phyloP scores from a whole-genome alignment of 1,284 basidiomycete species.

The Ustilago shanxiensis region DNA sequence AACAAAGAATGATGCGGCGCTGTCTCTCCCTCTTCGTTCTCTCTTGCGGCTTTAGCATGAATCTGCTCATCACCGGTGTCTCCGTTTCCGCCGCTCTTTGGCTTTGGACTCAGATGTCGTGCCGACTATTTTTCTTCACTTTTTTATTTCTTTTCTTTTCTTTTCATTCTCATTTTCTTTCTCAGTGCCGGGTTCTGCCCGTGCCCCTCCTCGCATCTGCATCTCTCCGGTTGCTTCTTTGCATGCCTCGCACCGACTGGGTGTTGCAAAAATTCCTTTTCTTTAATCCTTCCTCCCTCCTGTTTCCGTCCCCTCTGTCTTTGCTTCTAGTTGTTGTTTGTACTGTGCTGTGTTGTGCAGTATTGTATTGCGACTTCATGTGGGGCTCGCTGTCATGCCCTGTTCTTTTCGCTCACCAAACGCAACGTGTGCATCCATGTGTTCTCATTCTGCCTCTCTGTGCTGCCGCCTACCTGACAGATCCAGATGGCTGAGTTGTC shows the following conservation, averaged over 20 bases:
- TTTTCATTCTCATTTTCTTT: too few species aligned
- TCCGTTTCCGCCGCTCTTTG: background rate
- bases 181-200: background rate
- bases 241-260: background rate
- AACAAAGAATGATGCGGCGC: background rate
- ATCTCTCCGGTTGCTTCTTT: background rate
- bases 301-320: too few species aligned
- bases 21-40: background rate
- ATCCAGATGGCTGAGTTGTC: background rate
- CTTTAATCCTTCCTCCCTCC: too few species aligned
- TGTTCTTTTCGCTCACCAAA: background rate
- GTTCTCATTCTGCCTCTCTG: too few species aligned
- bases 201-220: background rate
- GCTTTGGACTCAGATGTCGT: too few species aligned
- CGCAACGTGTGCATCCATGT: too few species aligned
- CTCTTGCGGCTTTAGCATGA: too few species aligned
- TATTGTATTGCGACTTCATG: background rate
- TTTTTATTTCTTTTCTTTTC: too few species aligned
- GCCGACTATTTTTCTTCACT: too few species aligned
- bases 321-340: too few species aligned
- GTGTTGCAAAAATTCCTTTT: too few species aligned
- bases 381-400: slow-evolving; percentile 1
- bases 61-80: background rate
- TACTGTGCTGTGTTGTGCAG: background rate
- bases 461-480: too few species aligned